Evolutionary conservation across 148 eudicot genomes (phyloP), one percentile per base, ranked within the genome.

Genomic region (Arbutus unedo): DNA sequence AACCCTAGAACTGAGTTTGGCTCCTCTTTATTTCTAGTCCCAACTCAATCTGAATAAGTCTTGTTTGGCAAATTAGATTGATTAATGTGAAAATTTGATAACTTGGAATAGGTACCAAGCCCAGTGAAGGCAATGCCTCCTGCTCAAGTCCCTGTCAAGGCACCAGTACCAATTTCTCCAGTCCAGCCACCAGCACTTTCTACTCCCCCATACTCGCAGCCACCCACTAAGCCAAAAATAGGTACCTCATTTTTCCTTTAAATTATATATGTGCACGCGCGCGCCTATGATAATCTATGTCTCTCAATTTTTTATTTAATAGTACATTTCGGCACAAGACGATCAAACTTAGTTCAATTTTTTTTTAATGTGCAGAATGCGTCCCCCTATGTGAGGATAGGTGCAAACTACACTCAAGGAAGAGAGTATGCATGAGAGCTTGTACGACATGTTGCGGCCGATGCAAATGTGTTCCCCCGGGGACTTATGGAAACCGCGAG

Each of bases 401-500:
- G 83, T 93, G 97, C 84, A 84, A 78, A 13, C 8, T 77, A 31
- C 93, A 92, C 79, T 91, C 93, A 4, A 88, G 93, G 81, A 47
- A 82, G 87, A 51, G 81, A 2, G 18, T 85, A 8, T 93, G 97
- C 80, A 19, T 83, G 79, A 89, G 95, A 75, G 93, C 93, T 0
- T 93, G 97, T 83, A 73, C 87, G 49, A 88, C 95, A 0, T 93
- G 97, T 76, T 93, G 97, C 43, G 72, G 11, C 5, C 85, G 95
- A 48, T 93, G 97, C 93, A 91, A 90, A 77, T 93, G 97, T 67
- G 97, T 93, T 16, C 97, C 97, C 0, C 93, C 95, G 0, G 97
- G 97, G 19, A 93, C 93, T 2, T 90, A 84, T 48, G 97, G 97
- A 23, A 92, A 93, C 91, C 79, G 82, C 25, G 87, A 92, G 71